Percentiles rank a stretch among this genome's conserved stretches.
These are phyloP conservation scores for Candida berthetii DNA, from an alignment of 805 yeast species.

Conservation along the genomic window DNA sequence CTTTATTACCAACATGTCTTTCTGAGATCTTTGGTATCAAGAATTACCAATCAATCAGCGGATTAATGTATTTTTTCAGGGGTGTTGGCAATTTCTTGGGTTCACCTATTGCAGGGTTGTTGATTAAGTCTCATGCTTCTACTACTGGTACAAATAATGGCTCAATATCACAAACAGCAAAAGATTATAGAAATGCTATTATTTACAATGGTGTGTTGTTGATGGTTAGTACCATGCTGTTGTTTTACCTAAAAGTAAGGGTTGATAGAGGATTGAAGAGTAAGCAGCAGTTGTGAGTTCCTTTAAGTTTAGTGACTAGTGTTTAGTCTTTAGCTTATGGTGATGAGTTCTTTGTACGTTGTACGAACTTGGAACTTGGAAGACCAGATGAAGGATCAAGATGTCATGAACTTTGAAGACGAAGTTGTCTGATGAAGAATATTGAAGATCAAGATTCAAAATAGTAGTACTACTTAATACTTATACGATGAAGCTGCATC, in stretches of 20 bases:
- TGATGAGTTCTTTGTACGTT: too few species aligned
- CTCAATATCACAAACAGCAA: slow-evolving; percentile 2
- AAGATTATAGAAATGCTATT: slow-evolving; percentile 20
- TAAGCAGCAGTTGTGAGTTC: too few species aligned
- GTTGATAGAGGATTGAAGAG: too few species aligned
- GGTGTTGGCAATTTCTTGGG: slow-evolving; percentile 29
- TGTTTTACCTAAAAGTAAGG: not conserved
- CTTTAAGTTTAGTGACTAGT: too few species aligned
- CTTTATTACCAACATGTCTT: slow-evolving; percentile 26
- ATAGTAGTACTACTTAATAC: too few species aligned
- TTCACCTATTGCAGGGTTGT: slow-evolving; percentile 28
- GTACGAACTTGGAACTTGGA: too few species aligned
- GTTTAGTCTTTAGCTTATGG: too few species aligned
- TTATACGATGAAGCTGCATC: too few species aligned
- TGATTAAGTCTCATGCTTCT: slow-evolving; percentile 10
- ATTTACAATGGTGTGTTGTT: slow-evolving; percentile 21
- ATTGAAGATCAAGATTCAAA: too few species aligned
- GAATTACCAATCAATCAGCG: slow-evolving; percentile 26
- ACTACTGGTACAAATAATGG: slow-evolving; percentile 3
- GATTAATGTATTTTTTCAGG: slow-evolving; percentile 26
- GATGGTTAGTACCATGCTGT: slow-evolving; percentile 1
- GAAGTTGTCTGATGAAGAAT: too few species aligned
- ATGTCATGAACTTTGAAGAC: too few species aligned
- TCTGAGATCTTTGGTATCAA: slow-evolving; percentile 26
- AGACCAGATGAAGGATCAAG: too few species aligned